Percentiles rank a stretch among this genome's conserved stretches.
phyloP scores from a whole-genome alignment of 2,329 filamentous ascomycete genomes.

The Diaporthe velutina region DNA sequence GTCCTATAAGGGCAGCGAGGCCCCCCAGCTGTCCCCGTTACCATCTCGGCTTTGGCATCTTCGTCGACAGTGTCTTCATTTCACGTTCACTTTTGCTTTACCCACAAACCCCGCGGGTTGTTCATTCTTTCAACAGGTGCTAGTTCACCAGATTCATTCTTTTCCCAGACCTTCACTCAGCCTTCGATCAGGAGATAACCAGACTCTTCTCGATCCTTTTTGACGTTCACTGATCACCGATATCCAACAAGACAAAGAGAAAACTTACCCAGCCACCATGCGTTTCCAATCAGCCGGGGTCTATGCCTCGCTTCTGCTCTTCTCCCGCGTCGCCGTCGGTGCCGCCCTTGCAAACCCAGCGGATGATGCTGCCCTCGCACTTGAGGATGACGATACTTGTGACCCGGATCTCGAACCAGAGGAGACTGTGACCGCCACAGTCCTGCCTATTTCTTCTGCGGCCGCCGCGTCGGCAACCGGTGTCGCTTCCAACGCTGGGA shows the following conservation, averaged over 20 bases:
- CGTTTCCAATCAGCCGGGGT: conserved; percentile 36
- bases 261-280: conserved; percentile 15
- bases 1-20: conserved; percentile 14
- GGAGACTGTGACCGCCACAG: conserved; percentile 32
- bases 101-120: conserved; percentile 33
- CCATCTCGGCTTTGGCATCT: conserved; percentile 33
- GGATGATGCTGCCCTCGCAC: conserved; percentile 7
- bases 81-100: conserved; percentile 25
- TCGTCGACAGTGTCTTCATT: conserved; percentile 29
- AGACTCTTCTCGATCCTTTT: background rate
- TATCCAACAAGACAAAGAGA: background rate
- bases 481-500: conserved; percentile 15
- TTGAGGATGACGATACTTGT: conserved; percentile 29
- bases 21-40: background rate
- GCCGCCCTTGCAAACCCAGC: conserved; percentile 29
- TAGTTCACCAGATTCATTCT: conserved; percentile 38
- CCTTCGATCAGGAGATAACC: conserved; percentile 14
- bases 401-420: conserved; percentile 35
- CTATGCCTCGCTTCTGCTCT: conserved; percentile 36
- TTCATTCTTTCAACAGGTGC: conserved; percentile 40
- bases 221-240: background rate
- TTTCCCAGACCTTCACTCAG: conserved; percentile 20
- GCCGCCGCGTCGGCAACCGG: background rate
- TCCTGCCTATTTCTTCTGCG: conserved; percentile 29
- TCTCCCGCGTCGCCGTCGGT: conserved; percentile 33